Evolutionary conservation across 2,329 filamentous ascomycete species (phyloP), one percentile per base, ranked within the genome.

Genomic region (Calonectria naviculata): DNA sequence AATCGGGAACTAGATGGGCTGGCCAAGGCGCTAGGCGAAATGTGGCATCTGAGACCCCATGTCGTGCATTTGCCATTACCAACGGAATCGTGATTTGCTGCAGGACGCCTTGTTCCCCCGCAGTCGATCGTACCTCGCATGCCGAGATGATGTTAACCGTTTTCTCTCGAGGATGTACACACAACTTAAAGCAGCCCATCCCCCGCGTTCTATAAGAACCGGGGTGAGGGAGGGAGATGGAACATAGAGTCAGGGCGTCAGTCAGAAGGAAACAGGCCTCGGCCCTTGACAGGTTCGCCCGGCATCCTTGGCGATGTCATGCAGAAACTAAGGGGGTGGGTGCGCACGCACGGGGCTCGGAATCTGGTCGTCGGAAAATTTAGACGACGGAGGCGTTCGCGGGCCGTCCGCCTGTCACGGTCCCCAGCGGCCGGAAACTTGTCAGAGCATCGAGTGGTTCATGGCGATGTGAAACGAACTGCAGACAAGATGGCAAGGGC

Each of bases 401-500:
- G 56, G 56, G 15, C 36, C 66, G 52, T 56, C 52, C 58, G 54
- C 52, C 38, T 46, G 36, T 28, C 60, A 54, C 60, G 38, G 56
- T n/a, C 38, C 49, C 52, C 31, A 15, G 56, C n/a, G 19, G 28
- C 34, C 56, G 19, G 38, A 36, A 28, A 38, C 21, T 49, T 24
- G 31, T 64, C 31, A 19, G 56, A 64, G 41, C 13, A 44, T 41
- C 41, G 38, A 58, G 17, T 60, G 67, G 52, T 47, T 44, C 58
- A 41, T 36, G 29, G 49, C n/a, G 42, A 42, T 52, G 52, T 60
- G 67, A 65, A 65, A 69, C 67, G 42, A 44, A 47, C 60, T 17
- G 52, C 21, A 44, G 29, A 54, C 46, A 49, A 41, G 24, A 3
- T 19, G 21, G 58, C 66, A 15, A 26, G 47, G 44, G 36, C 65